A percentile compares a stretch with the other conserved stretches of the same genome.
phyloP scores from a whole-genome alignment of 2,329 filamentous ascomycete genomes.

The Ophiobolus disseminans region DNA sequence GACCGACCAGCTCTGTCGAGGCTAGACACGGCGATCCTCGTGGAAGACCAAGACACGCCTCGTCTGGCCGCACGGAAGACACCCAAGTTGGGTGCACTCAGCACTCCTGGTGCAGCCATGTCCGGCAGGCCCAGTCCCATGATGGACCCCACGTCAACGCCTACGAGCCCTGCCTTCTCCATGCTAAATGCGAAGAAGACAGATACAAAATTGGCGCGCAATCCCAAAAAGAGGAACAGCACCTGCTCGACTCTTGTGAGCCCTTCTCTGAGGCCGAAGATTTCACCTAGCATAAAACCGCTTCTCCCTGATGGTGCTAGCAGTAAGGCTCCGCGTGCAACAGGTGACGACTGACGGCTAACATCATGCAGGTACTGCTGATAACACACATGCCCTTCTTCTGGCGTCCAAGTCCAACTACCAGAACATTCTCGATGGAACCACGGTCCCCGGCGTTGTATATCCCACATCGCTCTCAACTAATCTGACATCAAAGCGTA shows the following conservation, averaged over 20 bases:
- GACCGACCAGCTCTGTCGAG: conserved; percentile 58
- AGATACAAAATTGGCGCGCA: conserved; percentile 36
- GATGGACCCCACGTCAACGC: conserved; percentile 60
- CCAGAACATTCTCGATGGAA: conserved; percentile 95
- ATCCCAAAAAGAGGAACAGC: conserved; percentile 61
- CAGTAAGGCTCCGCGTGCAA: conserved; percentile 52
- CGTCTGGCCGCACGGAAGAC: conserved; percentile 71
- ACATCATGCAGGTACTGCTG: conserved; percentile 53
- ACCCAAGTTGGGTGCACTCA: conserved; percentile 67
- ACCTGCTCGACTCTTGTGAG: conserved; percentile 72
- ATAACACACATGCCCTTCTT: conserved; percentile 72
- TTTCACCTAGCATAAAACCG: conserved; percentile 94
- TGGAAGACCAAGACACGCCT: conserved; percentile 62
- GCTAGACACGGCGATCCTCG: conserved; percentile 58
- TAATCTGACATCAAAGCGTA: conserved; percentile 93
- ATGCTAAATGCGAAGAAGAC: conserved; percentile 37
- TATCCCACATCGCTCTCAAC: conserved; percentile 92
- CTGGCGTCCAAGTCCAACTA: conserved; percentile 97
- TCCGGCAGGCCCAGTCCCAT: conserved; percentile 57
- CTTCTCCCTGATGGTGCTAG: conserved; percentile 71
- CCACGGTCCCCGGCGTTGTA: conserved; percentile 83
- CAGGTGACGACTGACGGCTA: conserved; percentile 7
- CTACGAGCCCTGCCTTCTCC: conserved; percentile 51
- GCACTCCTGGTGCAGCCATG: conserved; percentile 51
- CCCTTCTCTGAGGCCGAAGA: conserved; percentile 84